Evolutionary conservation across 108 stramenopile genomes (phyloP), one percentile per base, ranked within the genome.

Genomic region (Nitzschia sp.): DNA sequence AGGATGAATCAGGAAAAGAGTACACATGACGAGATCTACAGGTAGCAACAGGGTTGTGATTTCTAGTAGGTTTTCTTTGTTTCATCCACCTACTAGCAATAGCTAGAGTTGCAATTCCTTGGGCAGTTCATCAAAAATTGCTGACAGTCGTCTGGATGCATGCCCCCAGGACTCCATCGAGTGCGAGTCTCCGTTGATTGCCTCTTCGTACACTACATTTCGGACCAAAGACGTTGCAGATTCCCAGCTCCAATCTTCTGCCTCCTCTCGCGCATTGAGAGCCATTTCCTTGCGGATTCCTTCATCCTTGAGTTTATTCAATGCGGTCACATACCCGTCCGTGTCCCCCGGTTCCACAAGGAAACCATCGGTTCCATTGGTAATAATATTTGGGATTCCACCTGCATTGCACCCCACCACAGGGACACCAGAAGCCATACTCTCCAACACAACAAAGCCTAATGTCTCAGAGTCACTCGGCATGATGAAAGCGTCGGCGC

Each of bases 241-340:
- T 79, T 94, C 93, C 93, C 93, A 94, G 34, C 92, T 84, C 92
- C 92, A 93, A 48, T 63, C 57, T 52, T 93, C 92, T 8, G 92
- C 89, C 68, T 93, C 92, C 11, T 79, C 67, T 21, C 92, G 80
- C 11, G 92, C 92, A 10, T 62, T 50, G n/a, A 73, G 80, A 10
- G 87, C 92, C 86, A 93, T 89, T 52, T 63, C 54, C 3, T 60
- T 63, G 9, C 92, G 75, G 55, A 78, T 84, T 34, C 51, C 62
- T 11, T 57, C 58, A 72, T 93, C 72, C 63, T 81, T 74, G 50
- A 93, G 63, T 51, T 75, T 74, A 24, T 77, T 51, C 25, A 87
- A 63, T 14, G 82, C 79, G 17, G 57, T 59, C 21, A 89, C 81
- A 65, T 75, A 86, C 22, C 69, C 83, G 50, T 80, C 83, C 25